Conservation (phyloP, 1,139 yeast genomes). For the Yamadazyma oceani region DNA sequence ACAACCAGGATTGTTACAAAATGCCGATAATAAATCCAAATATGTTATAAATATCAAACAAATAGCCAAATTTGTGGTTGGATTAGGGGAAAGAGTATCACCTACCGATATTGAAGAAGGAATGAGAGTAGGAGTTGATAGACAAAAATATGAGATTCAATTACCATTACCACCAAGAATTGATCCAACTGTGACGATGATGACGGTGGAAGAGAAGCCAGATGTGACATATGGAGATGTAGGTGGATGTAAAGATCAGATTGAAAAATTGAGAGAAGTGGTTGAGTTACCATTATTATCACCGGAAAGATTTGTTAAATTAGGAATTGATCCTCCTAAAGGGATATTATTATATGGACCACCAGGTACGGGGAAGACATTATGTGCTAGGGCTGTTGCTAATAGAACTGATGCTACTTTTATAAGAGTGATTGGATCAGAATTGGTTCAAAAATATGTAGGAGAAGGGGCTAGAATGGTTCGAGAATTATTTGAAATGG, state of each 20-base stretch:
- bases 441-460: constrained; percentile 94
- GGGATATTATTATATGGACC: constrained; percentile 96
- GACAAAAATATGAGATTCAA: constrained; percentile 95
- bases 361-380: constrained; percentile 97
- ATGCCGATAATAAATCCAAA: constrained; percentile 82
- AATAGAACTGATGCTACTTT: constrained; percentile 98
- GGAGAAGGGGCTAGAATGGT: constrained; percentile 99
- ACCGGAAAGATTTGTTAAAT: constrained; percentile 93
- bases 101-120: constrained; percentile 99
- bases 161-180: constrained; percentile 96
- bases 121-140: constrained; percentile 98
- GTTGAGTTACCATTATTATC: constrained; percentile 92
- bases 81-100: constrained; percentile 92
- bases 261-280: constrained; percentile 94
- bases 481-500: constrained; percentile 97
- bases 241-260: constrained; percentile 98
- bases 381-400: constrained; percentile 98
- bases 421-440: constrained; percentile 96
- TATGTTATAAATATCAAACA: constrained; percentile 96
- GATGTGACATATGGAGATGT: constrained; percentile 89
- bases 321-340: constrained; percentile 98
- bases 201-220: constrained; percentile 99
- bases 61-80: constrained; percentile 96
- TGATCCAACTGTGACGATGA: constrained; percentile 99
- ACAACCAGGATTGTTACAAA: constrained; percentile 39